Conservation (phyloP, 2,329 filamentous ascomycete species). For the Phialophora verrucosa region DNA sequence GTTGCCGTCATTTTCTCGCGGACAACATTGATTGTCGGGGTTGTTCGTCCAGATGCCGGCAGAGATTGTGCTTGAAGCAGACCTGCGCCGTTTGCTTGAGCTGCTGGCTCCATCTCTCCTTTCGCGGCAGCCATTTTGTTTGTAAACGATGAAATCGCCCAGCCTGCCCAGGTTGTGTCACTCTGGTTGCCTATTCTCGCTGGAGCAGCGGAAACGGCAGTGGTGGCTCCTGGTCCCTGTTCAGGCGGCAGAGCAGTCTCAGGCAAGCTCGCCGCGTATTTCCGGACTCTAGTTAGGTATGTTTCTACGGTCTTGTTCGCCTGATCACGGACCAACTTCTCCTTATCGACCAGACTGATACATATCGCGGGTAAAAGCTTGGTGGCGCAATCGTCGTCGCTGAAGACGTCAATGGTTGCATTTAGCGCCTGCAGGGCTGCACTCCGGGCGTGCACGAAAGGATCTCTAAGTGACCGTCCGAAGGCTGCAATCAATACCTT, state of each 20-base stretch:
- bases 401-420: conserved; percentile 85
- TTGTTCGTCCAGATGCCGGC: conserved; percentile 49
- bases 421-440: conserved; percentile 84
- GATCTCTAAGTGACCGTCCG: conserved; percentile 83
- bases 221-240: conserved; percentile 55
- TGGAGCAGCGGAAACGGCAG: conserved; percentile 46
- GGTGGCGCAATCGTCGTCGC: conserved; percentile 83
- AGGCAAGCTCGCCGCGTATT: conserved; percentile 76
- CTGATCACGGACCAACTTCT: conserved; percentile 91
- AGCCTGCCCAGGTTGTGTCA: conserved; percentile 81
- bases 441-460: conserved; percentile 92
- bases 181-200: conserved; percentile 79
- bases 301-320: conserved; percentile 86
- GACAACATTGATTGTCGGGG: conserved; percentile 39
- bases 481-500: conserved; percentile 96
- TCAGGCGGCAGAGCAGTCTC: conserved; percentile 77
- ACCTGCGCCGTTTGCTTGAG: conserved; percentile 45
- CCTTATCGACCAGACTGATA: conserved; percentile 87
- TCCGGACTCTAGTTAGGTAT: conserved; percentile 82
- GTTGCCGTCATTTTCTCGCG: conserved; percentile 21
- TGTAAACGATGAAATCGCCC: conserved; percentile 98
- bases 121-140: conserved; percentile 86
- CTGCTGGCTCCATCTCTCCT: conserved; percentile 77
- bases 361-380: conserved; percentile 85
- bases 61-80: conserved; percentile 55